Percentiles rank a stretch among this genome's conserved stretches.
phyloP scores from a whole-genome alignment of 2,329 filamentous ascomycete genomes.

The Talaromyces albobiverticillius region DNA sequence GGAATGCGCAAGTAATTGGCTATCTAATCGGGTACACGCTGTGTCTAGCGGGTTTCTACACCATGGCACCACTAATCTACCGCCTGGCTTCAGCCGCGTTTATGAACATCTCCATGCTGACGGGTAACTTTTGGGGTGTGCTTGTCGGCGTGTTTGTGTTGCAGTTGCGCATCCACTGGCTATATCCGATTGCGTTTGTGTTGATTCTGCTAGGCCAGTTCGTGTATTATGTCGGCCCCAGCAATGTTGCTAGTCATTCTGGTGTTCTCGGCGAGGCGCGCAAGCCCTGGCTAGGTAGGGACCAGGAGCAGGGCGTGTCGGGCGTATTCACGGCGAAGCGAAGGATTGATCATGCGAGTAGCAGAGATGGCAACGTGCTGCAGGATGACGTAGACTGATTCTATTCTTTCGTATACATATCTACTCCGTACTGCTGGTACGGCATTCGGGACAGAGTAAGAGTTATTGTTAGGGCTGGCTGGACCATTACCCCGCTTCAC shows the following conservation, averaged over 20 bases:
- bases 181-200: constrained; percentile 95
- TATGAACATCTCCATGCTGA: constrained; percentile 92
- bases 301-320: constrained; percentile 76
- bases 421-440: too few species aligned
- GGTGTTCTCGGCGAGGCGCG: constrained; percentile 76
- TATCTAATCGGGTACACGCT: constrained; percentile 91
- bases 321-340: constrained; percentile 84
- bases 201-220: constrained; percentile 83
- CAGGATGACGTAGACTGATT: not conserved
- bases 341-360: constrained; percentile 50
- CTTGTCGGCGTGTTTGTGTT: constrained; percentile 90
- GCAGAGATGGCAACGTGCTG: not conserved
- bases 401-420: too few species aligned
- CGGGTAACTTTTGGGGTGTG: constrained; percentile 95
- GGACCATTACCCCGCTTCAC: too few species aligned
- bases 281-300: constrained; percentile 91
- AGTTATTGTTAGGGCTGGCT: too few species aligned
- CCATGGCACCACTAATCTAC: constrained; percentile 79
- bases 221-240: constrained; percentile 78
- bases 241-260: too few species aligned
- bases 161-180: constrained; percentile 72
- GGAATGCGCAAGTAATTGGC: constrained; percentile 68
- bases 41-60: constrained; percentile 80
- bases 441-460: too few species aligned
- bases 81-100: constrained; percentile 89